Percentiles rank a stretch among this genome's conserved stretches.
Conservation (phyloP, 805 yeast species). For the Saccharomycopsis capsularis region DNA sequence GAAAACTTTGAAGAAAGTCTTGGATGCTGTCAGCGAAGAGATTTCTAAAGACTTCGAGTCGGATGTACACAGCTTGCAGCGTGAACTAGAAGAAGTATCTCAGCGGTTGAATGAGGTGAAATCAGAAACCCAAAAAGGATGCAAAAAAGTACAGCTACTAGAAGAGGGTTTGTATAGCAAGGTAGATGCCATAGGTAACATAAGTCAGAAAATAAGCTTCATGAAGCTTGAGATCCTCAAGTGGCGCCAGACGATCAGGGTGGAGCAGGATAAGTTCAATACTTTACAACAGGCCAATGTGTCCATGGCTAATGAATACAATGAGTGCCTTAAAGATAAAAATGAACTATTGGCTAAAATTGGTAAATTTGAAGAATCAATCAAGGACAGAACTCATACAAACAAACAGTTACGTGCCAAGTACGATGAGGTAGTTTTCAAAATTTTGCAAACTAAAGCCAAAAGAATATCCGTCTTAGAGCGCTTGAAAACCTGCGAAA, state of each 20-base stretch:
- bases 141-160: background rate
- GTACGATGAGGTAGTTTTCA: constrained; percentile 18
- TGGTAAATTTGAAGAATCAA: background rate
- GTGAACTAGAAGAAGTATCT: background rate
- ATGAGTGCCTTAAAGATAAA: background rate
- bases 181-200: background rate
- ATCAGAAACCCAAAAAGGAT: too few relatives aligned
- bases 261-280: constrained; percentile 1
- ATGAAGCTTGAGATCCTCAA: constrained; percentile 1
- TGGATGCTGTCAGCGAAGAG: background rate
- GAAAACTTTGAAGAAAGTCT: background rate
- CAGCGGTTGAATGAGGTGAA: background rate
- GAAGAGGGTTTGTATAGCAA: background rate
- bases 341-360: background rate
- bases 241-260: background rate
- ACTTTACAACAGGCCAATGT: background rate
- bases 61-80: background rate
- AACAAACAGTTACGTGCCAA: background rate
- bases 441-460: constrained; percentile 16
- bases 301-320: background rate
- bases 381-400: background rate
- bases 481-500: constrained; percentile 10
- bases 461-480: constrained; percentile 14
- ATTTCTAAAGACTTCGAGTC: background rate
- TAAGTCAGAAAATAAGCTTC: background rate